Percentiles rank a stretch among this genome's conserved stretches.
Conservation (phyloP, 2,329 filamentous ascomycete genomes). For the Aureobasidium sp. region DNA sequence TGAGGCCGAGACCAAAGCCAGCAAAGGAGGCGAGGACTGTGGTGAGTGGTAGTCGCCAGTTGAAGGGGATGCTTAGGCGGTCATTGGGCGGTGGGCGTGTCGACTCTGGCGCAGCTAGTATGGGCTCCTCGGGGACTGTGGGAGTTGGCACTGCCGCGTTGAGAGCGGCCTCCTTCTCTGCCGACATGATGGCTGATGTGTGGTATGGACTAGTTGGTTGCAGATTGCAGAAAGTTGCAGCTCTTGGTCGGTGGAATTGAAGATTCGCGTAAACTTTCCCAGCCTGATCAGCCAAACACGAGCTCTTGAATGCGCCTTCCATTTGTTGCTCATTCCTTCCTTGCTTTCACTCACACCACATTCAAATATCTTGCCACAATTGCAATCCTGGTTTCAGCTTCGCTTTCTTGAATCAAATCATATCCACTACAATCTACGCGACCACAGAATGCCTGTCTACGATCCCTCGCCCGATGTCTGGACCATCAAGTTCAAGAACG, state of each 20-base stretch:
- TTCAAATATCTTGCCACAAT: not conserved
- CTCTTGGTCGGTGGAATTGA: constrained; percentile 1
- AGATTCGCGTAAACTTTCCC: constrained; percentile 4
- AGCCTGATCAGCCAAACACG: not conserved
- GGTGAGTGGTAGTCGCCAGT: constrained; percentile 23
- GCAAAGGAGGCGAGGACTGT: constrained; percentile 18
- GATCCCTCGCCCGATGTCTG: constrained; percentile 23
- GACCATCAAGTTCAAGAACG: constrained; percentile 40
- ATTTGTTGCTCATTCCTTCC: not conserved
- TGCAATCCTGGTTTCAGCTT: not conserved
- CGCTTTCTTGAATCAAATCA: not conserved
- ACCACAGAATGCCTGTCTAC: constrained; percentile 16
- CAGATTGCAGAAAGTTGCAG: not conserved
- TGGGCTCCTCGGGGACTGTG: not conserved
- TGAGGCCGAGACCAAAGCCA: constrained; percentile 25
- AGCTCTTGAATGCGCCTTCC: not conserved
- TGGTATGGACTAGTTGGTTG: not conserved
- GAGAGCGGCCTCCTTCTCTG: not conserved
- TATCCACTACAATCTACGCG: not conserved
- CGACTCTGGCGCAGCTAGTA: not conserved
- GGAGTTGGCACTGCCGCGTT: not conserved
- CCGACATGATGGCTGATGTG: not conserved
- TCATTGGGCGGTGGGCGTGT: constrained; percentile 12
- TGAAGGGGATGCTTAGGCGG: constrained; percentile 26
- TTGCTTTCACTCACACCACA: not conserved